Evolutionary conservation across 2,329 filamentous ascomycete genomes (phyloP).

Genomic region (Fusarium nodosum): DNA sequence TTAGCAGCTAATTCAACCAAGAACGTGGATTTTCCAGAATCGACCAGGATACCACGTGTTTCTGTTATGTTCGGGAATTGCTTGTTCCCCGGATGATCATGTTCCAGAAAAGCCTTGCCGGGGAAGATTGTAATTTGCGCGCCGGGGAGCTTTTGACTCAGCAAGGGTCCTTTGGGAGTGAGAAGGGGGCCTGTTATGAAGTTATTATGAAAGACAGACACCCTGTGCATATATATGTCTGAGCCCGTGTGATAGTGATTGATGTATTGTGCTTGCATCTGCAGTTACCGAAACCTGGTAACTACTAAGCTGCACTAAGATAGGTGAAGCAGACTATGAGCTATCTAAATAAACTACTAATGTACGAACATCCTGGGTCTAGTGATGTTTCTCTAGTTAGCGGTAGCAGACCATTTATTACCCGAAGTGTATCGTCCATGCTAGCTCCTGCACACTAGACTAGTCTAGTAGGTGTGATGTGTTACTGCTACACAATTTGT

Average conservation of each 20-base stretch:
- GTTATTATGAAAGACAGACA: constrained; percentile 2
- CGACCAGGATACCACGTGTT: constrained; percentile 10
- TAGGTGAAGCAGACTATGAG: neutral
- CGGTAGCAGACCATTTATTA: constrained; percentile 3
- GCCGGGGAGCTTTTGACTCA: constrained; percentile 23
- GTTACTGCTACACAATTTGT: constrained; percentile 3
- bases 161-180: constrained; percentile 22
- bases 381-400: neutral
- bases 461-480: constrained; percentile 5
- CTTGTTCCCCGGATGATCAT: constrained; percentile 27
- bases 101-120: neutral
- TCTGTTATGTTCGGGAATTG: constrained; percentile 20
- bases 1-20: neutral
- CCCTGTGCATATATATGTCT: neutral
- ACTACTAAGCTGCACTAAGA: neutral
- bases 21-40: neutral
- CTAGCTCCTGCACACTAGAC: neutral
- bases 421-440: neutral
- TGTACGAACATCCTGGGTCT: neutral
- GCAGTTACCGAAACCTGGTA: neutral
- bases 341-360: neutral
- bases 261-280: constrained; percentile 1
- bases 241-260: constrained; percentile 11
- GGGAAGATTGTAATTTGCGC: constrained; percentile 21
- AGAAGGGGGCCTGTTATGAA: neutral